phyloP scores from a whole-genome alignment of 352 stramenopile genomes.

The Phytophthora aleatoria region DNA sequence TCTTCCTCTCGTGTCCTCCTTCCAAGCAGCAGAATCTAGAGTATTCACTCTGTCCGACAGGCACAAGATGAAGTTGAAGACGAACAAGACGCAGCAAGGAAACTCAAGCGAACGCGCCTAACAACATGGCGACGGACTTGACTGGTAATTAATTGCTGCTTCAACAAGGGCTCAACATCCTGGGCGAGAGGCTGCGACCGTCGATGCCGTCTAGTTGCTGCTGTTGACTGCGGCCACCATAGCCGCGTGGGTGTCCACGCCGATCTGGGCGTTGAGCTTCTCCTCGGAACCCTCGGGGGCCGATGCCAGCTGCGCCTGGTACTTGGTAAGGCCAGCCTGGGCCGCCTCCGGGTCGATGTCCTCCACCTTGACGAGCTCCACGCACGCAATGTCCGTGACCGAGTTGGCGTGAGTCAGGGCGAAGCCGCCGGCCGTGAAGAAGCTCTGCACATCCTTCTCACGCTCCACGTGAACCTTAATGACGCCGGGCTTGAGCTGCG shows the following conservation, averaged over 20 bases:
- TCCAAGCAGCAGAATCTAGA: not conserved
- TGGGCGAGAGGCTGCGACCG: not conserved
- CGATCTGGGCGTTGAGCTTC: constrained; percentile 95
- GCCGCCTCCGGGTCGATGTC: constrained; percentile 94
- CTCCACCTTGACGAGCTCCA: constrained; percentile 96
- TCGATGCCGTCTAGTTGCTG: constrained; percentile 46
- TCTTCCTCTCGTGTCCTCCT: not conserved
- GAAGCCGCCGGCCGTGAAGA: constrained; percentile 98
- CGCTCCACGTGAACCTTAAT: constrained; percentile 87
- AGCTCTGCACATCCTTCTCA: constrained; percentile 93
- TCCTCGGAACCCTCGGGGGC: constrained; percentile 88
- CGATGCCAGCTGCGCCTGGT: constrained; percentile 84
- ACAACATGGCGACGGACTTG: constrained; percentile 25
- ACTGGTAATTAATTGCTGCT: constrained; percentile 45
- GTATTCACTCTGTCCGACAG: not conserved
- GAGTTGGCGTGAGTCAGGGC: constrained; percentile 96
- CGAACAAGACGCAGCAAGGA: constrained; percentile 4
- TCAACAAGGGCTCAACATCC: constrained; percentile 4
- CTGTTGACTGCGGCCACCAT: constrained; percentile 90
- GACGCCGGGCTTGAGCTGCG: constrained; percentile 97
- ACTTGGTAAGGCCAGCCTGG: constrained; percentile 90
- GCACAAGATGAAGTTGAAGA: not conserved
- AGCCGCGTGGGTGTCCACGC: constrained; percentile 94
- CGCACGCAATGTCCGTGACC: constrained; percentile 96
- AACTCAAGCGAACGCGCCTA: constrained; percentile 28